Percentiles rank a stretch among this genome's conserved stretches.
Evolutionary conservation across 495 filamentous ascomycete genomes (phyloP).

Genomic region (Trichoderma parareesei): DNA sequence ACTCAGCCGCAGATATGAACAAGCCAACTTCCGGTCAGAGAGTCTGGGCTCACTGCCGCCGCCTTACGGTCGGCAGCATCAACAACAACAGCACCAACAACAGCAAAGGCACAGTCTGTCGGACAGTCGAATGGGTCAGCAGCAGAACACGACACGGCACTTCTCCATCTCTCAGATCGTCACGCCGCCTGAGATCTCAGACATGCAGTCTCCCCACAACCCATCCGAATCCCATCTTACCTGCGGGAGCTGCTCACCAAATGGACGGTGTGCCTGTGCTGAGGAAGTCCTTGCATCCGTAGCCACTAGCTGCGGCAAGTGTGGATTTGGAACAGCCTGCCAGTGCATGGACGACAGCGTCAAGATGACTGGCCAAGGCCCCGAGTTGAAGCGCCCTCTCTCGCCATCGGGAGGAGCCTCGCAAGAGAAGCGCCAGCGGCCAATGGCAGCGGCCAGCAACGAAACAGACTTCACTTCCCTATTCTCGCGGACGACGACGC

Average conservation of each 20-base stretch:
- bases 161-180: constrained; percentile 43
- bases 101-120: constrained; percentile 17
- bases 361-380: background rate
- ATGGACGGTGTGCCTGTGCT: constrained; percentile 44
- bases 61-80: constrained; percentile 4
- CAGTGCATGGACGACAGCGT: constrained; percentile 59
- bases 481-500: constrained; percentile 35
- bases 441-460: constrained; percentile 30
- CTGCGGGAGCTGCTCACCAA: constrained; percentile 44
- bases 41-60: background rate
- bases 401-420: constrained; percentile 38
- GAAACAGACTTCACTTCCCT: constrained; percentile 69
- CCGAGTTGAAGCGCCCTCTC: constrained; percentile 34
- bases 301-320: constrained; percentile 55
- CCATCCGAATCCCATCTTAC: constrained; percentile 27
- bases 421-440: constrained; percentile 44
- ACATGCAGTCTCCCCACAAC: constrained; percentile 15
- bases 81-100: constrained; percentile 15
- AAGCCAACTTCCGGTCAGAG: background rate
- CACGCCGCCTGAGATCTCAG: constrained; percentile 32
- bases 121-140: background rate
- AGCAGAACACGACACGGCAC: background rate
- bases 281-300: constrained; percentile 37
- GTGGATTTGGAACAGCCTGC: constrained; percentile 49
- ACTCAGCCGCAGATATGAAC: constrained; percentile 13